Conservation (phyloP, 2,329 filamentous ascomycete genomes). For the Pseudogymnoascus sp. region DNA sequence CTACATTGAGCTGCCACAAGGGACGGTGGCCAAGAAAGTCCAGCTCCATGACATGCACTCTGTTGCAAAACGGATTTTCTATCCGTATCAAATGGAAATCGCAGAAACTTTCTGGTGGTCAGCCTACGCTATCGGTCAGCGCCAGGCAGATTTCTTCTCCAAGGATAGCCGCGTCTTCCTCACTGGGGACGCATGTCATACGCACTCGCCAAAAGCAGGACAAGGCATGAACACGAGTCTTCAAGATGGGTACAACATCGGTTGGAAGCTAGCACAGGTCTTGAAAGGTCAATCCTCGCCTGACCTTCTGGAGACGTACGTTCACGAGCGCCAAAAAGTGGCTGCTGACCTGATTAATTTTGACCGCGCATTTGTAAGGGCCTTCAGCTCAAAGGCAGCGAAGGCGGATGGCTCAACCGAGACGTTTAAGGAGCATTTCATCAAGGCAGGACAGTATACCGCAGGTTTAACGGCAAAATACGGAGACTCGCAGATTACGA, state of each 20-base stretch:
- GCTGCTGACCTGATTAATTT: slow-evolving; percentile 59
- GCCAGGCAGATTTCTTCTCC: slow-evolving; percentile 52
- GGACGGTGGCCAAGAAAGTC: slow-evolving; percentile 45
- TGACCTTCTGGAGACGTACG: slow-evolving; percentile 44
- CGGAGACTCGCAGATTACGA: slow-evolving; percentile 46
- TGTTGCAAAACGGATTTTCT: slow-evolving; percentile 35
- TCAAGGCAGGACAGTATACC: slow-evolving; percentile 53
- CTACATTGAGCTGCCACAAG: slow-evolving; percentile 51
- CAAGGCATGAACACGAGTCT: slow-evolving; percentile 50
- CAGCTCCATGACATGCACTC: slow-evolving; percentile 46
- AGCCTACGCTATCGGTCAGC: slow-evolving; percentile 61
- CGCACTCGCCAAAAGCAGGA: slow-evolving; percentile 55
- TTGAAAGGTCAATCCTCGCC: slow-evolving; percentile 37
- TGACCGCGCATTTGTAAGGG: slow-evolving; percentile 47
- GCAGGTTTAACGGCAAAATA: slow-evolving; percentile 54
- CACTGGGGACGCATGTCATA: slow-evolving; percentile 51
- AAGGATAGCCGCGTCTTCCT: slow-evolving; percentile 55
- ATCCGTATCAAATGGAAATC: slow-evolving; percentile 21
- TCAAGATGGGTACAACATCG: slow-evolving; percentile 53
- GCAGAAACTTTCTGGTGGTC: slow-evolving; percentile 52
- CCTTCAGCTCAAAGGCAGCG: slow-evolving; percentile 51
- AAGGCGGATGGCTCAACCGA: slow-evolving; percentile 54
- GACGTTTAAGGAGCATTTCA: slow-evolving; percentile 54
- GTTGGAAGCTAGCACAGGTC: slow-evolving; percentile 48
- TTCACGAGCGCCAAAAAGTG: slow-evolving; percentile 45